Base-by-base conservation (phyloP, 164 flowering plant species). In the Vitis amurensis region DNA sequence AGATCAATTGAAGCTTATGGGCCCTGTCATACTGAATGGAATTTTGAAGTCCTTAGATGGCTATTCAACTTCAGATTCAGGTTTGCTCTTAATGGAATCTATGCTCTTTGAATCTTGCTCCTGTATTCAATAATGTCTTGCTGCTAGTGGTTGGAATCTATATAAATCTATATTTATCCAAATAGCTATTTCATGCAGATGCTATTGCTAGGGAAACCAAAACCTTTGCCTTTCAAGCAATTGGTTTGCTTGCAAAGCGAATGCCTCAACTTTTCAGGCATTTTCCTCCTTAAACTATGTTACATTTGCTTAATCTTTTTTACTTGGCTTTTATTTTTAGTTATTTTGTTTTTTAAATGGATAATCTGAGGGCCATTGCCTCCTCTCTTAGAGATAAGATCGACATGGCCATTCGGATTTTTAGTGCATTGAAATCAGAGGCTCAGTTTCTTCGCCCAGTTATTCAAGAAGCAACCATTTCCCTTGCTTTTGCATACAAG, bases 251-350 rank as follows among this genome's bases (percentile, higher is more conserved):
- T 81, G 87, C 97, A 55, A 85, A 89, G 76, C 97, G 99, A 51
- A 81, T 95, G 90, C 99, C 99, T 73, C 87, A 90, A 64, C 96
- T 93, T 78, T 95, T 93, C 81, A 90, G 96, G 99, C 90, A 68
- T 58, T 37, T 37, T 37, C 44, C 44, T 37, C 44, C 27, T 23
- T 23, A 6, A 37, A 37, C 44, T 37, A 2, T 37, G 44, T 37
- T 6, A 37, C 44, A 6, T 37, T 37, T 14, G 9, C 55, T 51
- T 51, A 17, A 66, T 37, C 47, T 49, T 4, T 48, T 64, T 64
- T 64, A 11, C 56, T 50, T n/a, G 64, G 23, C 31, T 63, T 50
- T 19, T 9, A 11, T 57, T 1, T 17, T 12, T 53, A 55, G 58
- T 11, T 17, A 37, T 48, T 48, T 55, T 4, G n/a, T 67, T 63